Percentiles rank a stretch among this genome's conserved stretches.
Evolutionary conservation across 306 rosid genomes (phyloP).

Genomic region (Vigna angularis): DNA sequence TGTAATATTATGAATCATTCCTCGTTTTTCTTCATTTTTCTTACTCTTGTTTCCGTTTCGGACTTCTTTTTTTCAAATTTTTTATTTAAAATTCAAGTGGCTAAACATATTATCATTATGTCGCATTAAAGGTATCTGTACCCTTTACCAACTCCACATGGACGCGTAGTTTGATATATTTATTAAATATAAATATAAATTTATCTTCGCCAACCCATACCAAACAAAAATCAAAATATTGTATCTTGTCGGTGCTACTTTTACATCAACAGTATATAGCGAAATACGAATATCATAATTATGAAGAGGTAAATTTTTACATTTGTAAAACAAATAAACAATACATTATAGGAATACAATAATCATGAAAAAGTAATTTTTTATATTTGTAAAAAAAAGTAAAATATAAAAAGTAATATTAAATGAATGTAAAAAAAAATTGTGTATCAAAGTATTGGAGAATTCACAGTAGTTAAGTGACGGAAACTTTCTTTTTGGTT

Average conservation of each 20-base stretch:
- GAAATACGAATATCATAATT: no score
- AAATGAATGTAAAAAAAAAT: no score
- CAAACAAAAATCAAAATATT: conserved; percentile 36
- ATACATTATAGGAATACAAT: no score
- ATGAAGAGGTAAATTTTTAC: no score
- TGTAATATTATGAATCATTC: not conserved
- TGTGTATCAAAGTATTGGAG: no score
- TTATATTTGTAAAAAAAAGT: no score
- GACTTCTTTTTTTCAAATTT: not conserved
- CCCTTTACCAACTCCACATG: conserved; percentile 43
- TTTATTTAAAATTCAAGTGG: conserved; percentile 24
- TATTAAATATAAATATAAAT: conserved; percentile 12
- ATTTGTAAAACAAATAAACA: no score
- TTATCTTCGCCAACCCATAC: not conserved
- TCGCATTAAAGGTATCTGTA: not conserved
- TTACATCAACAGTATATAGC: not conserved
- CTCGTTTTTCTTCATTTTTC: not conserved
- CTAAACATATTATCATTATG: not conserved
- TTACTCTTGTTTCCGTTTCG: not conserved
- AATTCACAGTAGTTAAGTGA: not conserved
- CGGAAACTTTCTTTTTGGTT: not conserved
- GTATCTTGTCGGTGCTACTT: conserved; percentile 44
- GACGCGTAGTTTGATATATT: conserved; percentile 2
- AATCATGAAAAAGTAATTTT: no score
- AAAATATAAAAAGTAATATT: no score